A percentile compares a stretch with the other conserved stretches of the same genome.
phyloP scores from a whole-genome alignment of 352 stramenopile species.

The Phytophthora tubulina region DNA sequence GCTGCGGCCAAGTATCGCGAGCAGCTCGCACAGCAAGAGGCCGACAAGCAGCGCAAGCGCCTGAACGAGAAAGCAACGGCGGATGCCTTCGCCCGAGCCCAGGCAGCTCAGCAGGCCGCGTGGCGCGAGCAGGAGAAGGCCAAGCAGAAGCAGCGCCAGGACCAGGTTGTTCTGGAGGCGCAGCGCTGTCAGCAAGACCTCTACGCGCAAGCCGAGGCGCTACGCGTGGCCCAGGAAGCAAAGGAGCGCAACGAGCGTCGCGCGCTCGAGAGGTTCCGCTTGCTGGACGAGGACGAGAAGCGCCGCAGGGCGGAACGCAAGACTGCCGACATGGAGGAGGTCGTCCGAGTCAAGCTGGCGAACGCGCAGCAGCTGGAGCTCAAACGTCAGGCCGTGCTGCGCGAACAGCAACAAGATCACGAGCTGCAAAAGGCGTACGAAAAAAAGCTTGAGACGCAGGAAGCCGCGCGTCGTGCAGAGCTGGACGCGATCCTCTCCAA shows the following conservation, averaged over 20 bases:
- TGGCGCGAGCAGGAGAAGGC: conserved; percentile 57
- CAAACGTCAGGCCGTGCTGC: conserved; percentile 50
- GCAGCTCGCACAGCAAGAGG: conserved; percentile 58
- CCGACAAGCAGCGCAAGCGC: conserved; percentile 41
- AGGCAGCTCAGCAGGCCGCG: conserved; percentile 47
- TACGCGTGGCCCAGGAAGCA: conserved; percentile 45
- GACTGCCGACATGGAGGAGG: conserved; percentile 51
- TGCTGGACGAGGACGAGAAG: conserved; percentile 60
- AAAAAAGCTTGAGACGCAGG: conserved; percentile 58
- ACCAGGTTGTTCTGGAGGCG: conserved; percentile 48
- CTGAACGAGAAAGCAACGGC: conserved; percentile 41
- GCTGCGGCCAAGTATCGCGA: conserved; percentile 50
- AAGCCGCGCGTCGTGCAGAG: conserved; percentile 54
- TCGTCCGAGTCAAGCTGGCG: conserved; percentile 56
- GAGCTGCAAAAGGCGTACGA: conserved; percentile 59
- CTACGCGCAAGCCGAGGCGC: conserved; percentile 45
- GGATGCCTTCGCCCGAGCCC: conserved; percentile 49
- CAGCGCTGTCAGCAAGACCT: conserved; percentile 59
- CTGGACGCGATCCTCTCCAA: conserved; percentile 59
- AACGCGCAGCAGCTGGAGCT: conserved; percentile 62
- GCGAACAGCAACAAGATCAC: conserved; percentile 56
- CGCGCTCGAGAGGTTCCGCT: conserved; percentile 49
- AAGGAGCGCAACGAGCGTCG: conserved; percentile 59
- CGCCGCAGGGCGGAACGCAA: conserved; percentile 58
- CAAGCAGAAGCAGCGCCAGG: conserved; percentile 43